Evolutionary conservation across 106 monocot genomes (phyloP).

Genomic region (Apostasia ramifera): DNA sequence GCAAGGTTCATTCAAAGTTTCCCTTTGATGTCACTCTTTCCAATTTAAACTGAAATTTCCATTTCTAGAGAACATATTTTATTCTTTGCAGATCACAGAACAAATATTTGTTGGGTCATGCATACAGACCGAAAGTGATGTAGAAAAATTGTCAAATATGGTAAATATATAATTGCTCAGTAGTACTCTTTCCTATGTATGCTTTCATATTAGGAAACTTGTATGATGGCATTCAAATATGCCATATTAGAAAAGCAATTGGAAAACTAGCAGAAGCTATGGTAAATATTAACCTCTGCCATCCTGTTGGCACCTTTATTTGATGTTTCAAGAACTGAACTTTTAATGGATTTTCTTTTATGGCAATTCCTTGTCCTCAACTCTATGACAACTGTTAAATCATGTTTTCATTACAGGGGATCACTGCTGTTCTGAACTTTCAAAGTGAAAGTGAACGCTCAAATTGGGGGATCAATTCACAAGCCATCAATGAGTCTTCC

Average conservation of each 20-base stretch:
- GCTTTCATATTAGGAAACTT: background rate
- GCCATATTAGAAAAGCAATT: no score
- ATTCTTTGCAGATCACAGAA: constrained; percentile 64
- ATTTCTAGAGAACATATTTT: background rate
- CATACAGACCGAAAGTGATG: constrained; percentile 80
- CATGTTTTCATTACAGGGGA: constrained; percentile 32
- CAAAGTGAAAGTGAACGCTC: constrained; percentile 75
- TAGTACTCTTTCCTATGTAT: background rate
- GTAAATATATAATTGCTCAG: constrained; percentile 17
- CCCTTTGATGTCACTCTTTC: background rate
- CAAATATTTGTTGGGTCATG: constrained; percentile 94
- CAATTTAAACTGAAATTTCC: background rate
- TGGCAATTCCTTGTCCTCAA: no score
- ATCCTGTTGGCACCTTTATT: no score
- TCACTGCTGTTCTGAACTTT: constrained; percentile 88
- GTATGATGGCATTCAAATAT: background rate
- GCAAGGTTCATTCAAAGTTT: constrained; percentile 49
- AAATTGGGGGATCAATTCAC: constrained; percentile 91
- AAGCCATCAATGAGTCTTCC: constrained; percentile 67
- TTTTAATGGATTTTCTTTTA: no score
- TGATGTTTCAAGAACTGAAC: no score
- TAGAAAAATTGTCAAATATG: constrained; percentile 59
- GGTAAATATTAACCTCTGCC: no score
- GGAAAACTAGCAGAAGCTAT: no score
- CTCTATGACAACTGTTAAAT: no score